Conservation (phyloP, 306 rosid genomes). For the Prunus persica region Prunus_persica_NCBIv2 NC_034014.1:29924501-29925000, state of each 20-base stretch:
- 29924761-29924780: conserved; percentile 16
- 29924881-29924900: conserved; percentile 1
- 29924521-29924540: conserved; percentile 44
- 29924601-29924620: conserved; percentile 4
- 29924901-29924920: not conserved
- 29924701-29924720: not conserved
- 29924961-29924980: conserved; percentile 10
- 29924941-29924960: conserved; percentile 2
- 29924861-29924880: not conserved
- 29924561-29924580: conserved; percentile 44
- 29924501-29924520: conserved; percentile 55
- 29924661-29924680: conserved; percentile 19
- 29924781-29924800: not conserved
- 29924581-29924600: conserved; percentile 11
- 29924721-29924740: conserved; percentile 4
- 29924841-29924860: not conserved
- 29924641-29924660: conserved; percentile 18
- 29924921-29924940: conserved; percentile 1
- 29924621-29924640: conserved; percentile 13
- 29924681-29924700: not conserved
- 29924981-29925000: conserved; percentile 12
- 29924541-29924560: conserved; percentile 54
- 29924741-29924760: not conserved
- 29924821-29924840: not conserved
- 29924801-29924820: not conserved